phyloP scores from a whole-genome alignment of 257 asterid species.

The Fraxinus quadrangulata region DNA sequence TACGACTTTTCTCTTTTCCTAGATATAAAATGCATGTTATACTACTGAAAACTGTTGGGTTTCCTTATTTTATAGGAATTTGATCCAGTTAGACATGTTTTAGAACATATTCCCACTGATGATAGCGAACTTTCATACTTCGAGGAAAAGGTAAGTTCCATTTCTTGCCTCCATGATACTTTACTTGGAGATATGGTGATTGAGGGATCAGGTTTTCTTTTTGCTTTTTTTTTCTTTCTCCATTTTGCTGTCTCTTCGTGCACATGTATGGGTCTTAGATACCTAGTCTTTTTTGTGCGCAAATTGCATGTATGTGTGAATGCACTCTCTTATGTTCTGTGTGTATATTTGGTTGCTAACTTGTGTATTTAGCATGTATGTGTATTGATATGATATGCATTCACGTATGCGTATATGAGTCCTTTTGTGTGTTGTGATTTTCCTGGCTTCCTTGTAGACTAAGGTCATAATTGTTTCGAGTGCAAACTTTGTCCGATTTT shows the following conservation, averaged over 20 bases:
- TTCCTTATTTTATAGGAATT: slow-evolving; percentile 59
- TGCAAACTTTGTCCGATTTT: neutral
- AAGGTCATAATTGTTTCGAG: neutral
- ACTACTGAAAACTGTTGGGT: slow-evolving; percentile 32
- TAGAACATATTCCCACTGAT: slow-evolving; percentile 72
- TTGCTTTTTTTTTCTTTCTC: neutral
- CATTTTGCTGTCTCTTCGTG: neutral
- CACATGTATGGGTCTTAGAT: neutral
- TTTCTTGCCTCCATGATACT: slow-evolving; percentile 24
- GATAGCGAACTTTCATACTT: slow-evolving; percentile 65
- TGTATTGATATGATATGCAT: neutral
- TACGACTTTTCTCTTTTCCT: slow-evolving; percentile 12
- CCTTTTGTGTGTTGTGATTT: neutral
- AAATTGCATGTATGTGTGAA: neutral
- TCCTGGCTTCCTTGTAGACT: neutral
- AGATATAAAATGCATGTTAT: slow-evolving; percentile 18
- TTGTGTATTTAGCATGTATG: neutral
- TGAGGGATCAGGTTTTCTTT: neutral
- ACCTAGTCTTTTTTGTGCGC: neutral
- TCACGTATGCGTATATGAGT: neutral
- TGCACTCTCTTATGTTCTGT: neutral
- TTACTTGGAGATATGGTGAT: slow-evolving; percentile 7
- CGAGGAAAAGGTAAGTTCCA: slow-evolving; percentile 76
- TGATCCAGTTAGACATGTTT: slow-evolving; percentile 79
- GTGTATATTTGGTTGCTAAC: neutral